phyloP scores from a whole-genome alignment of 768 basidiomycete genomes.

The Tricholomella constricta region DNA sequence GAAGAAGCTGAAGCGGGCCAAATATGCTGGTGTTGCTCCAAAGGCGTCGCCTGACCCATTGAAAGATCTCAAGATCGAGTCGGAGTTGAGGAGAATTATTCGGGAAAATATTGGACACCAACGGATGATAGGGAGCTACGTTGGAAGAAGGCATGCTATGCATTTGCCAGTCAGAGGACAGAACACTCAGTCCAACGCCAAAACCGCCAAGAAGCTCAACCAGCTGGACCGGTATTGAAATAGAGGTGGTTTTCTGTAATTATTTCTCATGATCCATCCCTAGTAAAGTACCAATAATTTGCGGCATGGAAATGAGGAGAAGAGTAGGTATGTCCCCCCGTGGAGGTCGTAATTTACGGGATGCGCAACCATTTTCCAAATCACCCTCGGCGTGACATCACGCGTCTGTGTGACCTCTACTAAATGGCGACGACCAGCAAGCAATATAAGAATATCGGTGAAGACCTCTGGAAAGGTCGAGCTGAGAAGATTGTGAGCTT shows the following conservation, averaged over 20 bases:
- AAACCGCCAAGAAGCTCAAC: slow-evolving; percentile 91
- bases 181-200: slow-evolving; percentile 87
- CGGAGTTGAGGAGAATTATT: slow-evolving; percentile 79
- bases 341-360: not conserved
- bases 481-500: slow-evolving; percentile 90
- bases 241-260: slow-evolving; percentile 5
- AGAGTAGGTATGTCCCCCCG: not conserved
- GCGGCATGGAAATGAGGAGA: not conserved
- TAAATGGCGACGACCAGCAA: slow-evolving; percentile 74
- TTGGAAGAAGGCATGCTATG: slow-evolving; percentile 92
- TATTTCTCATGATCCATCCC: not conserved
- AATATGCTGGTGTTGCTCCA: slow-evolving; percentile 16
- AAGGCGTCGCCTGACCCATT: slow-evolving; percentile 56
- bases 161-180: slow-evolving; percentile 93
- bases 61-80: slow-evolving; percentile 79
- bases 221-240: slow-evolving; percentile 61
- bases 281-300: not conserved
- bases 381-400: slow-evolving; percentile 31
- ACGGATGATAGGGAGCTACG: slow-evolving; percentile 91
- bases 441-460: slow-evolving; percentile 86
- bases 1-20: slow-evolving; percentile 29
- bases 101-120: slow-evolving; percentile 93
- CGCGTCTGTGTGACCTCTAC: slow-evolving; percentile 18
- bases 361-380: too few species aligned
- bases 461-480: slow-evolving; percentile 94